Percentiles rank a stretch among this genome's conserved stretches.
Conservation (phyloP, 139 green algal genomes). For the Mesotaenium endlicherianum region DNA sequence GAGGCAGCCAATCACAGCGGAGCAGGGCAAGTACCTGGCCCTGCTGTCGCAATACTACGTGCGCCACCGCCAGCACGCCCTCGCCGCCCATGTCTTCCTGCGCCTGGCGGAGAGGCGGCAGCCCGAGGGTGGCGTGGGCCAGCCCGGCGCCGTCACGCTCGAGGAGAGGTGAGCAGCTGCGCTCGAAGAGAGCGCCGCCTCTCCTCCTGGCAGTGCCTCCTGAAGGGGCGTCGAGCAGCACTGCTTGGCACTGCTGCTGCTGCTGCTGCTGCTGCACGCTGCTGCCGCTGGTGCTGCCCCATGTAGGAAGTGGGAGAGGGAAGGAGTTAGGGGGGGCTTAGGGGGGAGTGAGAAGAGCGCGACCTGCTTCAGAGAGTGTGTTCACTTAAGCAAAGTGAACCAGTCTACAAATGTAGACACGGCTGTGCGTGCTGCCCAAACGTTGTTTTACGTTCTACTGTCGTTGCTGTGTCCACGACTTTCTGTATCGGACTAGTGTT, state of each 20-base stretch:
- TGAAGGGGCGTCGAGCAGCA: not conserved
- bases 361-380: no score
- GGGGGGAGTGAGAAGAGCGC: not conserved
- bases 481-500: no score
- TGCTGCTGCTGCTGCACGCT: not conserved
- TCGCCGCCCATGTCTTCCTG: conserved; percentile 42
- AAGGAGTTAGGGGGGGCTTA: not conserved
- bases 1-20: conserved; percentile 18
- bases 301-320: not conserved
- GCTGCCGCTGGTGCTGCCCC: not conserved
- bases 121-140: conserved; percentile 23
- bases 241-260: not conserved
- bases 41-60: conserved; percentile 40
- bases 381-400: no score
- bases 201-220: not conserved
- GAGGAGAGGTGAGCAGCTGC: conserved; percentile 27
- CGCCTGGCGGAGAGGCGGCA: conserved; percentile 33
- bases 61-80: not conserved
- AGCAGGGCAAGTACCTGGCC: conserved; percentile 28
- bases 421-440: no score
- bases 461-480: no score
- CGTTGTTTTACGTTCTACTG: no score
- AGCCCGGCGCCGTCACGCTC: conserved; percentile 18
- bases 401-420: no score
- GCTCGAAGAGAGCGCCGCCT: not conserved